Base-by-base conservation (phyloP, 371 early-diverging fungal species). In the Lichtheimia corymbifera region DNA sequence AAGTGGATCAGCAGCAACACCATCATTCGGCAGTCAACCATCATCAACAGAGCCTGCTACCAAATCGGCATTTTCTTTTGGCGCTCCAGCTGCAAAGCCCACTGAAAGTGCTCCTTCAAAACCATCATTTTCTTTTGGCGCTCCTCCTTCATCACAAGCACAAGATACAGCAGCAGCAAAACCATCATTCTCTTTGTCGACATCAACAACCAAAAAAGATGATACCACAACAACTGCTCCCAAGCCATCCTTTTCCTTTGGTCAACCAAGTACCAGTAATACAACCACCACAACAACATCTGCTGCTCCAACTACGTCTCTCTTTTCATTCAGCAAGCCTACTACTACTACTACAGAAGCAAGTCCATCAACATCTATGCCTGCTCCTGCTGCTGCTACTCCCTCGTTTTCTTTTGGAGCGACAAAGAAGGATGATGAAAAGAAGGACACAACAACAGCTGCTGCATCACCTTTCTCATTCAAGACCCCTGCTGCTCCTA, bases 391-490 rank as follows among this genome's bases (percentile, higher is more conserved):
- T 13, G 17, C 62, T 5, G 22, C 67, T 2, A 45, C 62, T 18
- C 9, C 55, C 52, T 12, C 63, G 13, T 47, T 45, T 27, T 15
- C 18, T 13, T 20, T 25, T 45, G 58, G 30, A 30, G 18, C 58
- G 30, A 2, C 30, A 11, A 59, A 51, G 42, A 59, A 55, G 15
- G 45, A 55, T 22, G 59, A 43, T 14, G 40, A 25, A 11, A 64
- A 64, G 41, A 25, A 64, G 17, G 15, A 58, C 25, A 43, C 45
- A 13, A 40, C 13, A 49, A 17, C 25, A 15, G 17, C 60, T 13
- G 44, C 60, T 13, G 44, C 61, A 22, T 51, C 65, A 9, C 17
- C 57, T 15, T 68, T 68, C 50, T 57, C 68, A 7, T 68, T 68
- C 41, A 63, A 63, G 14, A 55, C 61, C 35, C 50, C 66, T n/a